These are phyloP conservation scores for Coelastrella sp. DNA, from an alignment of 139 green algal genomes.

Conservation along the genomic window DNA sequence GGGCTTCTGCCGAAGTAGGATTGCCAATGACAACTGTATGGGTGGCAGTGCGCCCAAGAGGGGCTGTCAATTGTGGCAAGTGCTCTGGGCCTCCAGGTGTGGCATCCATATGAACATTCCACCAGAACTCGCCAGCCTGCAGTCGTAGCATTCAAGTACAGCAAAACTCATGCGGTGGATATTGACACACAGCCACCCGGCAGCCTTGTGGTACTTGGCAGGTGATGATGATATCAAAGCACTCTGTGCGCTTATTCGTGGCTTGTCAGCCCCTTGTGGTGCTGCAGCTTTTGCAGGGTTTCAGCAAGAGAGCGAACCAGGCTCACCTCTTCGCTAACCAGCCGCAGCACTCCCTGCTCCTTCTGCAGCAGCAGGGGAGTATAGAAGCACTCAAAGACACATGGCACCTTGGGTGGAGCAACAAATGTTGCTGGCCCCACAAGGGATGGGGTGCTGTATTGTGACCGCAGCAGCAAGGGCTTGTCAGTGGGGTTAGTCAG, in stretches of 20 bases:
- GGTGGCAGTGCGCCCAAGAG: constrained; percentile 55
- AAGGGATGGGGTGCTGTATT: constrained; percentile 56
- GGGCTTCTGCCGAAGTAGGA: constrained; percentile 53
- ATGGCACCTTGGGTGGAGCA: constrained; percentile 26
- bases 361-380: constrained; percentile 62
- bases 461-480: constrained; percentile 56
- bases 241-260: not conserved
- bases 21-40: constrained; percentile 64
- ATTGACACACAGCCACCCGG: not conserved
- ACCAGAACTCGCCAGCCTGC: constrained; percentile 73
- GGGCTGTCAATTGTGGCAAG: constrained; percentile 54
- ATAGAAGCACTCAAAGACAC: constrained; percentile 69
- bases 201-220: not conserved
- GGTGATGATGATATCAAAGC: not conserved
- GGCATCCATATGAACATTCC: constrained; percentile 64
- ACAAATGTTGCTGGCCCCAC: constrained; percentile 56
- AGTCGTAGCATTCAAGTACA: not conserved
- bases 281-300: too few relatives aligned
- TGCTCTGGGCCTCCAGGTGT: constrained; percentile 37
- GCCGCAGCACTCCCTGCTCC: constrained; percentile 51
- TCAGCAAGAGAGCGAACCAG: not conserved
- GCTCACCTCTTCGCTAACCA: constrained; percentile 65
- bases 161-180: not conserved
- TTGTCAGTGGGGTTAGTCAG: constrained; percentile 66
- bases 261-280: too few relatives aligned